phyloP scores from a whole-genome alignment of 2,329 filamentous ascomycete genomes.

The Aphanoascus verrucosus region DNA sequence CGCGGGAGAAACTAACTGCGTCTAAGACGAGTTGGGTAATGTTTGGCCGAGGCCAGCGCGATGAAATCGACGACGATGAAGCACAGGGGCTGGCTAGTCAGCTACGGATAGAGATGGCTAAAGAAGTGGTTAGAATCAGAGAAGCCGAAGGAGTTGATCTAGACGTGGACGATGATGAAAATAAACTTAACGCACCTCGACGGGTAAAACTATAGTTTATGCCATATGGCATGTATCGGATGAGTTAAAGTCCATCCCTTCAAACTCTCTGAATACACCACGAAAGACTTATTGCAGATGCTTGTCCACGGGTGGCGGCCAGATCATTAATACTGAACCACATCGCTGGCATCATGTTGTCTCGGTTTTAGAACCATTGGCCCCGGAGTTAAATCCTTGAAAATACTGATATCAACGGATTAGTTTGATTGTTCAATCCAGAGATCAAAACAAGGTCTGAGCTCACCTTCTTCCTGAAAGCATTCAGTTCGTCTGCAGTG shows the following conservation, averaged over 20 bases:
- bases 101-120: slow-evolving; percentile 31
- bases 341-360: neutral
- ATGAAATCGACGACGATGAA: slow-evolving; percentile 40
- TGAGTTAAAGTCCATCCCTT: neutral
- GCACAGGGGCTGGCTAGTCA: slow-evolving; percentile 28
- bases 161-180: neutral
- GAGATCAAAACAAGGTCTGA: neutral
- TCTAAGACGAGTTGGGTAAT: slow-evolving; percentile 31
- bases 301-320: neutral
- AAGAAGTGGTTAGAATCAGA: slow-evolving; percentile 28
- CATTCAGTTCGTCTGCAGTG: slow-evolving; percentile 56
- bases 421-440: neutral
- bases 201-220: slow-evolving; percentile 9
- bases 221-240: neutral
- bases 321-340: neutral
- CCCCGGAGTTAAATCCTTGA: neutral
- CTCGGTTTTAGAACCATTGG: neutral
- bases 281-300: neutral
- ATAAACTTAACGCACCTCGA: neutral
- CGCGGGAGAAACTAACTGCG: slow-evolving; percentile 20
- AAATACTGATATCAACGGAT: slow-evolving; percentile 1
- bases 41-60: slow-evolving; percentile 39
- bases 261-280: neutral
- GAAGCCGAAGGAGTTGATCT: slow-evolving; percentile 31
- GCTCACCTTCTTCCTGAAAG: slow-evolving; percentile 49